Evolutionary conservation across 768 basidiomycete species (phyloP).

Genomic region (Goffeauzyma gilvescens): DNA sequence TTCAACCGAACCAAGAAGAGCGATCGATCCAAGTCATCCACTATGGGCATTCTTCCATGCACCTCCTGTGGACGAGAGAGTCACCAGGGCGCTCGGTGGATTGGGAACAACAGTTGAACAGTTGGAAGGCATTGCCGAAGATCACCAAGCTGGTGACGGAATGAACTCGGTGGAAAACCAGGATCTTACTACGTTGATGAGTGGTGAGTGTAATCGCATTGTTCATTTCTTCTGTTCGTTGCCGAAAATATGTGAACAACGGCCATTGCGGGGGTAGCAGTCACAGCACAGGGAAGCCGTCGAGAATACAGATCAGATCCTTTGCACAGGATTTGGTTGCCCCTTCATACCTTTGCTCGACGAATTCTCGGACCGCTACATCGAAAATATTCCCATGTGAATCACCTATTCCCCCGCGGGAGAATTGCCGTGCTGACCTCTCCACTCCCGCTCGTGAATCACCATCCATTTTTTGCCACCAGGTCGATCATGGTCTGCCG

Average conservation of each 20-base stretch:
- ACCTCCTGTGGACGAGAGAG: conserved; percentile 8
- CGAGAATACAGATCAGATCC: not conserved
- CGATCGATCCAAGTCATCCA: conserved; percentile 14
- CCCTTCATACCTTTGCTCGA: not conserved
- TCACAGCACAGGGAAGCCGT: no score
- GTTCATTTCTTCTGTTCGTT: not conserved
- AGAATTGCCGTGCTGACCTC: not conserved
- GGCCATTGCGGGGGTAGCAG: no score
- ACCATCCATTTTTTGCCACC: not conserved
- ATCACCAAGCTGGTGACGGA: conserved; percentile 4
- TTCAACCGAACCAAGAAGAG: conserved; percentile 16
- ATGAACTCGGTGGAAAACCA: conserved; percentile 19
- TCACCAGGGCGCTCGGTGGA: conserved; percentile 1
- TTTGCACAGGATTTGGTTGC: not conserved
- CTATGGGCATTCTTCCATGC: conserved; percentile 30
- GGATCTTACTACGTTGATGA: conserved; percentile 15
- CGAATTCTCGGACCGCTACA: conserved; percentile 3
- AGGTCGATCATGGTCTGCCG: conserved; percentile 76
- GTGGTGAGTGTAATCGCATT: conserved; percentile 4
- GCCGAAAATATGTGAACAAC: no score
- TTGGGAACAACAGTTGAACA: conserved; percentile 7
- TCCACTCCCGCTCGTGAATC: not conserved
- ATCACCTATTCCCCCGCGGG: not conserved
- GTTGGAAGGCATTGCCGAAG: not conserved
- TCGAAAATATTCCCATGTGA: not conserved